Base-by-base conservation (phyloP, 2,329 filamentous ascomycete genomes). In the Alternaria triticina region DNA sequence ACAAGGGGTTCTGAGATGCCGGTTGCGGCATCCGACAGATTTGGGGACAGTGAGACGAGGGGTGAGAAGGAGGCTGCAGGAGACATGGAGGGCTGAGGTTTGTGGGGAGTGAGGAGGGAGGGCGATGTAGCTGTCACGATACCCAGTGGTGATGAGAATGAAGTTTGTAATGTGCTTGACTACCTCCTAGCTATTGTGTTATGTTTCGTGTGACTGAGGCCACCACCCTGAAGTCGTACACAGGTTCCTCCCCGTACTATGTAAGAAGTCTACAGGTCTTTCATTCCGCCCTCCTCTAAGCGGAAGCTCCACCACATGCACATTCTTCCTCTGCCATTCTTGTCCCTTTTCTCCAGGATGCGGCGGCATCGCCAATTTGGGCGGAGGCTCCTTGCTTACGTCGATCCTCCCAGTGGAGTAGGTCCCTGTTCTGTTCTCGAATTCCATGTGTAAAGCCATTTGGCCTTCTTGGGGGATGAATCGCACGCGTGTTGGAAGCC, bases 401-500 rank as follows among this genome's bases (percentile, higher is more conserved):
- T 58, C 58, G 17, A 62, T 60, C 3, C 30, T 40, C 2, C 67
- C 57, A 11, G 36, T 40, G 7, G 69, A 61, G 43, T 54, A 67
- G 12, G 40, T 63, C 2, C 67, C 65, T 6, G 57, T 57, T 28
- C 62, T 46, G 13, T 71, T 68, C 30, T 71, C 66, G 27, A 70
- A 77, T 11, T 75, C 72, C n/a, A 76, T 61, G 45, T 71, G 74
- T 66, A 77, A 72, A 3, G 74, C 70, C 69, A 75, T 72, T 6
- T 73, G 67, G 11, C 74, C 74, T 15, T 75, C 70, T 60, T 77
- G 70, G 3, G 64, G 61, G 28, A 74, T 72, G 17, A 76, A 77
- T 3, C 67, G 67, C 4, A 77, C 68, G 8, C 68, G 65, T 11
- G 70, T 62, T 5, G 75, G 75, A 12, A 77, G 55, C 75, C 75